These are phyloP conservation scores for Collybia mongolica DNA, from an alignment of 768 basidiomycete species.

Conservation along the genomic window DNA sequence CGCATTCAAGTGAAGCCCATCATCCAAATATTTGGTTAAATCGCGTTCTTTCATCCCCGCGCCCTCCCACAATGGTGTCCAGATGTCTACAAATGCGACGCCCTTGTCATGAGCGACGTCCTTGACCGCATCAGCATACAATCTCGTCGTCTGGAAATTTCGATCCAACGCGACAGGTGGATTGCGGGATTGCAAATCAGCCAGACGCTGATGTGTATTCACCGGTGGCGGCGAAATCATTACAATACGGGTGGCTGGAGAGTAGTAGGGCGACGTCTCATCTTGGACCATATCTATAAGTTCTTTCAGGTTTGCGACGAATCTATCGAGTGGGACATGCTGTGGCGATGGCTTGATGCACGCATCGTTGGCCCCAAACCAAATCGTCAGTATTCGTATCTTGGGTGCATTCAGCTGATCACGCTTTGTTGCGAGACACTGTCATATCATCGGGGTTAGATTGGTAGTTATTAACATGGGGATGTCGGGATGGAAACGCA, in stretches of 20 bases:
- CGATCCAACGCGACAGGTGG: slow-evolving; percentile 58
- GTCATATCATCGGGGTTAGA: not conserved
- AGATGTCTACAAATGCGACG: slow-evolving; percentile 72
- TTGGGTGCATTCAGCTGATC: slow-evolving; percentile 50
- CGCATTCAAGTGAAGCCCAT: slow-evolving; percentile 82
- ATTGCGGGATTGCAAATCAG: slow-evolving; percentile 46
- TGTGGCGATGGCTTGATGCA: slow-evolving; percentile 63
- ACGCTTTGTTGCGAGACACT: slow-evolving; percentile 60
- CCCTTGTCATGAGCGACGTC: slow-evolving; percentile 53
- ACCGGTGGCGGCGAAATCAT: slow-evolving; percentile 87
- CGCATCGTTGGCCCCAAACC: slow-evolving; percentile 92
- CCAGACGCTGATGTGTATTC: slow-evolving; percentile 57
- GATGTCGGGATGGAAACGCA: slow-evolving; percentile 21
- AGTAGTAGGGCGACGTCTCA: slow-evolving; percentile 62
- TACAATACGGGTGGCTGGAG: slow-evolving; percentile 71
- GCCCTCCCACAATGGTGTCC: slow-evolving; percentile 70
- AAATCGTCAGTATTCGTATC: slow-evolving; percentile 76
- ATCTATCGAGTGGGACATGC: slow-evolving; percentile 71
- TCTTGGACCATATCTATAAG: slow-evolving; percentile 65
- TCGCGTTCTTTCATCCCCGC: slow-evolving; percentile 59
- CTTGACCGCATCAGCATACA: slow-evolving; percentile 71
- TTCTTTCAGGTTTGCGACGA: slow-evolving; percentile 57
- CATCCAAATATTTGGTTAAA: slow-evolving; percentile 53
- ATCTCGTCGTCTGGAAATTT: slow-evolving; percentile 55
- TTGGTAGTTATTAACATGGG: not conserved